Percentiles rank a stretch among this genome's conserved stretches.
phyloP scores from a whole-genome alignment of 2,329 filamentous ascomycete species.

The Ceratocystis variospora region DNA sequence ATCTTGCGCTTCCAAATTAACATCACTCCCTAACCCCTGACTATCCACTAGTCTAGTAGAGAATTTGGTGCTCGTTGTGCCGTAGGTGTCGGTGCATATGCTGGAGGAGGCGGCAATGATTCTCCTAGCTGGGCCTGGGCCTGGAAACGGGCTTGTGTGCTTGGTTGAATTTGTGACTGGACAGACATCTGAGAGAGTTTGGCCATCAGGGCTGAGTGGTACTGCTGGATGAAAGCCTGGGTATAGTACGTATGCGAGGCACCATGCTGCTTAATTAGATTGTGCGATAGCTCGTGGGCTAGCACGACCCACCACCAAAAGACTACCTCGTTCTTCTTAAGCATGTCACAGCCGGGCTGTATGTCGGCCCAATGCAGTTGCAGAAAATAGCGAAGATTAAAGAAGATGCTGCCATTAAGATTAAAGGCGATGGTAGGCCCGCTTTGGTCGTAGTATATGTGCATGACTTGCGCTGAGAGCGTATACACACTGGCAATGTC shows the following conservation, averaged over 20 bases:
- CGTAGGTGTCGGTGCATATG: background rate
- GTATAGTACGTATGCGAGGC: slow-evolving; percentile 73
- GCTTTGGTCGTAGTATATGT: slow-evolving; percentile 72
- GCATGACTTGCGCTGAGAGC: slow-evolving; percentile 53
- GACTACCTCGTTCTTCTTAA: slow-evolving; percentile 41
- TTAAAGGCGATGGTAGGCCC: slow-evolving; percentile 91
- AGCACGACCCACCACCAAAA: slow-evolving; percentile 93
- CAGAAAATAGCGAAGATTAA: slow-evolving; percentile 78
- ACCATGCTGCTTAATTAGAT: slow-evolving; percentile 66
- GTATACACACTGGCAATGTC: slow-evolving; percentile 62
- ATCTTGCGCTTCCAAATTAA: background rate
- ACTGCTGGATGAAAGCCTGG: slow-evolving; percentile 65
- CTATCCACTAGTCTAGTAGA: slow-evolving; percentile 8
- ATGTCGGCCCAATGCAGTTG: slow-evolving; percentile 54
- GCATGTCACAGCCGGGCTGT: slow-evolving; percentile 25
- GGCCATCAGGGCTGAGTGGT: slow-evolving; percentile 55
- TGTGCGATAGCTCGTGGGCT: slow-evolving; percentile 92
- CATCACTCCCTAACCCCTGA: background rate
- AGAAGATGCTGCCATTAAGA: slow-evolving; percentile 72
- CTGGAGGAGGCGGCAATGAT: slow-evolving; percentile 6
- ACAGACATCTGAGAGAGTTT: slow-evolving; percentile 29
- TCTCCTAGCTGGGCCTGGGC: background rate
- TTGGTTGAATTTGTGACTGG: background rate
- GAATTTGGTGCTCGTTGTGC: background rate
- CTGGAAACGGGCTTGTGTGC: background rate